These are phyloP conservation scores for Penicillium steckii DNA, from an alignment of 495 filamentous ascomycete genomes.

Conservation along the genomic window DNA sequence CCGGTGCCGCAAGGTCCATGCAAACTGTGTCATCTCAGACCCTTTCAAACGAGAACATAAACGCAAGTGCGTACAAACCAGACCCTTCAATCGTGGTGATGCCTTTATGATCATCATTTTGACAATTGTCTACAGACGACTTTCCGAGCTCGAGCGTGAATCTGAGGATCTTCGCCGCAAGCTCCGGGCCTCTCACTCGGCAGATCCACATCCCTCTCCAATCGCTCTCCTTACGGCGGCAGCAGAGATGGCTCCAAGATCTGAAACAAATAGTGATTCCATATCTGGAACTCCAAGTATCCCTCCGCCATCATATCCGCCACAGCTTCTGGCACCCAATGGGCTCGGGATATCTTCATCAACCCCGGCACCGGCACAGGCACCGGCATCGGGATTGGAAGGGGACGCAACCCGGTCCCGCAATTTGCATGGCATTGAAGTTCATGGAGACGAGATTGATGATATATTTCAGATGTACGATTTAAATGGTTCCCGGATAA, in stretches of 20 bases:
- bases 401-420: slow-evolving; percentile 24
- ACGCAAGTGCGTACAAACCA: slow-evolving; percentile 31
- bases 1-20: slow-evolving; percentile 38
- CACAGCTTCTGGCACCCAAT: slow-evolving; percentile 15
- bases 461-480: slow-evolving; percentile 36
- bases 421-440: slow-evolving; percentile 25
- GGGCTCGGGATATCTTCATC: slow-evolving; percentile 1
- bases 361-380: slow-evolving; percentile 8
- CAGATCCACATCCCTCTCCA: slow-evolving; percentile 24
- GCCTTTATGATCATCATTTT: too few species aligned
- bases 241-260: slow-evolving; percentile 26
- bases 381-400: neutral
- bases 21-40: slow-evolving; percentile 39
- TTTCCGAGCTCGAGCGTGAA: slow-evolving; percentile 39
- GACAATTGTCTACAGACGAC: slow-evolving; percentile 24
- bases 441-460: slow-evolving; percentile 36
- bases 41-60: slow-evolving; percentile 46
- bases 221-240: slow-evolving; percentile 31
- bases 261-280: neutral
- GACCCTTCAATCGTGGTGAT: neutral
- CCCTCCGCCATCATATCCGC: slow-evolving; percentile 14
- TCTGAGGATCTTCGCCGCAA: slow-evolving; percentile 36
- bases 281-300: slow-evolving; percentile 11
- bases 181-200: slow-evolving; percentile 25
- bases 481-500: neutral